phyloP scores from a whole-genome alignment of 306 rosid genomes.

The Vigna trinervia region DNA sequence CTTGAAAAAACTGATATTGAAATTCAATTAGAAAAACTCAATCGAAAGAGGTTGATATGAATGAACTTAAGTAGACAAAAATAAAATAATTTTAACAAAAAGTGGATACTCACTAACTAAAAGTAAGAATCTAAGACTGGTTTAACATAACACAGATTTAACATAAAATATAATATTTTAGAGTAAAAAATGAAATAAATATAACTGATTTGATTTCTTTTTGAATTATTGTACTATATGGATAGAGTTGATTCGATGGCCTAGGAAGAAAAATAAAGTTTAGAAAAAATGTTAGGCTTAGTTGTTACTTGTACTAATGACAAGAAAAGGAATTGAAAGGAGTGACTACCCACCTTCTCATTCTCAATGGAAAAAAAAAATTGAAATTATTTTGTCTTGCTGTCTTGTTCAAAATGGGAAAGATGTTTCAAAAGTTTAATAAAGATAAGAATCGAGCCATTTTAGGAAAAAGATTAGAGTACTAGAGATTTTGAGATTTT shows the following conservation, averaged over 20 bases:
- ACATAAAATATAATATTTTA: neutral
- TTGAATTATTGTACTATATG: slow-evolving; percentile 35
- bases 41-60: no score
- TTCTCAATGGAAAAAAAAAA: neutral
- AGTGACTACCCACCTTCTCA: neutral
- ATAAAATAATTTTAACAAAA: neutral
- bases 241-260: neutral
- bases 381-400: slow-evolving; percentile 27
- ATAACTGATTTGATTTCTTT: neutral
- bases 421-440: slow-evolving; percentile 37
- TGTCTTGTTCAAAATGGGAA: slow-evolving; percentile 43
- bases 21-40: no score
- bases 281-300: slow-evolving; percentile 7
- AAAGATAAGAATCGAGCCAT: slow-evolving; percentile 32
- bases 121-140: slow-evolving; percentile 13
- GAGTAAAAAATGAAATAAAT: no score
- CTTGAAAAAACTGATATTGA: no score
- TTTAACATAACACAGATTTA: neutral
- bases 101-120: neutral
- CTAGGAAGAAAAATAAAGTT: slow-evolving; percentile 8
- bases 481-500: slow-evolving; percentile 39
- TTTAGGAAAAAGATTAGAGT: slow-evolving; percentile 41
- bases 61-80: neutral
- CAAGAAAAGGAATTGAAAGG: neutral
- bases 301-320: slow-evolving; percentile 21